Evolutionary conservation across 2,329 filamentous ascomycete species (phyloP).

Genomic region (Bimuria novae-zelandiae): DNA sequence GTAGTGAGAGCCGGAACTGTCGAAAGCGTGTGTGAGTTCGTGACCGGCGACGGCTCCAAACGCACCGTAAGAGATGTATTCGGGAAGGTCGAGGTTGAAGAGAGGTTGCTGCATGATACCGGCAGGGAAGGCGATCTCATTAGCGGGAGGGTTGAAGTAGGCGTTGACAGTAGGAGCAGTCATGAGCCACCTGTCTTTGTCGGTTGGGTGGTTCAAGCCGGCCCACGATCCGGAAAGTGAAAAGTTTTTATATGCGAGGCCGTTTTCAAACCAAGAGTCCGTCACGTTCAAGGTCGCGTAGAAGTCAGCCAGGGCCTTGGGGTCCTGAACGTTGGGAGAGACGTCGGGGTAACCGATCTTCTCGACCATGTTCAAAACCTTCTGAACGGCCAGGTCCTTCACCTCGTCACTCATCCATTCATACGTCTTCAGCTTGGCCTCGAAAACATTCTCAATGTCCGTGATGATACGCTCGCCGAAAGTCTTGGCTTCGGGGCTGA

Average conservation of each 20-base stretch:
- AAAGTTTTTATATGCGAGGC: conserved; percentile 55
- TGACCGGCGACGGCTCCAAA: conserved; percentile 69
- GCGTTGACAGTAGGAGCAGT: conserved; percentile 62
- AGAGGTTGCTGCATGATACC: conserved; percentile 69
- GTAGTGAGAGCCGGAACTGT: conserved; percentile 65
- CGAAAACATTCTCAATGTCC: conserved; percentile 68
- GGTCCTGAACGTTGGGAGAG: conserved; percentile 62
- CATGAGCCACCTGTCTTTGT: conserved; percentile 63
- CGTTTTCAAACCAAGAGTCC: conserved; percentile 59
- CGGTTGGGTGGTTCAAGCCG: conserved; percentile 61
- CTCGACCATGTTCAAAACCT: conserved; percentile 66
- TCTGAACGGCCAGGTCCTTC: conserved; percentile 61
- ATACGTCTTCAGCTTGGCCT: conserved; percentile 59
- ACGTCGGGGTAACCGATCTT: conserved; percentile 68
- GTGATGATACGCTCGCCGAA: conserved; percentile 69
- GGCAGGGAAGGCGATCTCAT: conserved; percentile 69
- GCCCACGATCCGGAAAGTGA: conserved; percentile 56
- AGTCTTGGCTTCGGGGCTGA: conserved; percentile 65
- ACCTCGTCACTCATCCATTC: conserved; percentile 67
- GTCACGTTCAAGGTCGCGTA: conserved; percentile 59
- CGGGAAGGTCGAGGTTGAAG: conserved; percentile 64
- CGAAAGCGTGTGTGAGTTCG: conserved; percentile 70
- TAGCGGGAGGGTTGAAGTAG: conserved; percentile 63
- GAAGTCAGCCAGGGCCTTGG: conserved; percentile 58
- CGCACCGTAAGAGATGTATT: conserved; percentile 68